Evolutionary conservation across 2,329 filamentous ascomycete species (phyloP).

Genomic region (Sarocladiaceae sp.): DNA sequence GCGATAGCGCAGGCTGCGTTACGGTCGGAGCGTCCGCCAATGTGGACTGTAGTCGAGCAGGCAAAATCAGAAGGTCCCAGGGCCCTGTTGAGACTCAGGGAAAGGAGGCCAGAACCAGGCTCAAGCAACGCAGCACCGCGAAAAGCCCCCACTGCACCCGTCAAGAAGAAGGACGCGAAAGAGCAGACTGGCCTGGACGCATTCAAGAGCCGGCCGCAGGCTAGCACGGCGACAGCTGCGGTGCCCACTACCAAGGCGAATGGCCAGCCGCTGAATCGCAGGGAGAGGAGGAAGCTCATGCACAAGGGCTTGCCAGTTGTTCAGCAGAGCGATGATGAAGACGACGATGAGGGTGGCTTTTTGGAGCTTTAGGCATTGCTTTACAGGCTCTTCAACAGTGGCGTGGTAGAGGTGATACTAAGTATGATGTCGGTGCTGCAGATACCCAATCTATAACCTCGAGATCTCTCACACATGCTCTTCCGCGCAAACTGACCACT

Average conservation of each 20-base stretch:
- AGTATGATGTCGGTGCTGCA: too few relatives aligned
- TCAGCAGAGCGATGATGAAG: constrained; percentile 31
- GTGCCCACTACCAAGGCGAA: constrained; percentile 18
- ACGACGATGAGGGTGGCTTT: constrained; percentile 51
- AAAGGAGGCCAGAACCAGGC: constrained; percentile 33
- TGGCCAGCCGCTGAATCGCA: constrained; percentile 25
- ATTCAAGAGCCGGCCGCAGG: constrained; percentile 15
- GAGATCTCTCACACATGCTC: too few relatives aligned
- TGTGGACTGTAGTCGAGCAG: constrained; percentile 63
- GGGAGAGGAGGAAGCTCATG: constrained; percentile 28
- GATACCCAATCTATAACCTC: too few relatives aligned
- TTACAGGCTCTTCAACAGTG: too few relatives aligned
- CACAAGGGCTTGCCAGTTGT: constrained; percentile 24
- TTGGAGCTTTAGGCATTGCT: constrained; percentile 26
- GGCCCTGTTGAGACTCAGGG: constrained; percentile 48
- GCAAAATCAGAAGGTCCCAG: constrained; percentile 51
- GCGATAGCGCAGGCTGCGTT: constrained; percentile 38
- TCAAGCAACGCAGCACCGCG: neutral
- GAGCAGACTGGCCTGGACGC: constrained; percentile 14
- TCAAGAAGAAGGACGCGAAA: constrained; percentile 8
- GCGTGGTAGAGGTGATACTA: too few relatives aligned
- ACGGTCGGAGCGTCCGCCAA: constrained; percentile 43
- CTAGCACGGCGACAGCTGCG: constrained; percentile 8
- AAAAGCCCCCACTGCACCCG: constrained; percentile 2
- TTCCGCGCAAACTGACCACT: too few relatives aligned